A percentile compares a stretch with the other conserved stretches of the same genome.
phyloP scores from a whole-genome alignment of 1,284 basidiomycete genomes.

The Phylloporus gajari region DNA sequence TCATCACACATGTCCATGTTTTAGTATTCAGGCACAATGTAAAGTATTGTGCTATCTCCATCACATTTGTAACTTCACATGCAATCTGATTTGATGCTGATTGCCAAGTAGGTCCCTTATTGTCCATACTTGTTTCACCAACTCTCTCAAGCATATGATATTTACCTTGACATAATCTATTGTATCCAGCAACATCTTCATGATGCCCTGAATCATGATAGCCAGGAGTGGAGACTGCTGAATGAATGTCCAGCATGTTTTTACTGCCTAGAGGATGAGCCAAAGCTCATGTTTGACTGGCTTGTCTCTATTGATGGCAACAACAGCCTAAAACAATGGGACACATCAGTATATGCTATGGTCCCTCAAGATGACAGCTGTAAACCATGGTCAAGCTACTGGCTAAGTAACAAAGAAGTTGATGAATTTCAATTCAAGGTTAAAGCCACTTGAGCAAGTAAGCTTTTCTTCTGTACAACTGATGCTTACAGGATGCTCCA shows the following conservation, averaged over 20 bases:
- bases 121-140: no score
- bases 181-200: neutral
- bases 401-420: no score
- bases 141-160: no score
- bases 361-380: neutral
- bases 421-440: no score
- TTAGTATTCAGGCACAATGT: neutral
- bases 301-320: neutral
- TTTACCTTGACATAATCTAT: neutral
- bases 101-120: neutral
- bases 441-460: no score
- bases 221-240: neutral
- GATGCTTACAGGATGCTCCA: no score
- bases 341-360: neutral
- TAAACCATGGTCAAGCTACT: neutral
- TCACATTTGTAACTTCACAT: neutral
- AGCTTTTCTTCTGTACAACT: no score
- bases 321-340: constrained; percentile 1
- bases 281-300: neutral
- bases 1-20: neutral
- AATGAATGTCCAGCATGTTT: constrained; percentile 1
- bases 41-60: neutral
- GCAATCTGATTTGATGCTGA: no score
- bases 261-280: neutral
- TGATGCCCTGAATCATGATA: neutral